These are phyloP conservation scores for Ordospora pajunii DNA, from an alignment of 371 early-diverging fungal species.

Conservation along the genomic window DNA sequence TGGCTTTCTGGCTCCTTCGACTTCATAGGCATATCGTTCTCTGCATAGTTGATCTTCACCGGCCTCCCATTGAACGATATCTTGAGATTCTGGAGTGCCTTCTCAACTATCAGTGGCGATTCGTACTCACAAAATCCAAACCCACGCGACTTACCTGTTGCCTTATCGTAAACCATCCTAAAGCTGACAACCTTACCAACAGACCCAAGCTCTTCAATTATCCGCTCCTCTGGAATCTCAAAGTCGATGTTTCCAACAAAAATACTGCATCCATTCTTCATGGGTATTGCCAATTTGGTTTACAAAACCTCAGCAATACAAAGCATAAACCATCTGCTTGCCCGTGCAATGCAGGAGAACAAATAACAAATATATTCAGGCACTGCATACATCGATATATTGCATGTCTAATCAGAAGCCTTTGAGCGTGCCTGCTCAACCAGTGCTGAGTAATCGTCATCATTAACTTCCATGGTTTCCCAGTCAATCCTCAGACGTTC, in stretches of 20 bases:
- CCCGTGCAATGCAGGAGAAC: background rate
- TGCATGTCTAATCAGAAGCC: background rate
- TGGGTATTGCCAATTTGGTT: constrained; percentile 27
- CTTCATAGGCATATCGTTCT: constrained; percentile 56
- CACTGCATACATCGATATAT: too few relatives aligned
- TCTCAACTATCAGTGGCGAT: constrained; percentile 60
- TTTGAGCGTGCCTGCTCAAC: constrained; percentile 1
- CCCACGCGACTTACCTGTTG: constrained; percentile 62
- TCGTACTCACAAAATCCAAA: constrained; percentile 63
- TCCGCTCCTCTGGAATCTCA: constrained; percentile 58
- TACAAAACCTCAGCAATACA: background rate
- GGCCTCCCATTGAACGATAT: constrained; percentile 60
- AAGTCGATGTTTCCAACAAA: constrained; percentile 63
- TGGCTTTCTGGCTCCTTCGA: constrained; percentile 7
- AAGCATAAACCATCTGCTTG: background rate
- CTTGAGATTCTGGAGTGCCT: constrained; percentile 60
- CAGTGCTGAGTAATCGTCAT: constrained; percentile 22
- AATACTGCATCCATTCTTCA: constrained; percentile 60
- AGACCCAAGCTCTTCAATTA: constrained; percentile 60
- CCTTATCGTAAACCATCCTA: constrained; percentile 58
- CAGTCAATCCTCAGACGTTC: constrained; percentile 36
- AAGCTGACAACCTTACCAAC: constrained; percentile 61
- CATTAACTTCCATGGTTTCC: background rate
- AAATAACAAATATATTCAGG: background rate
- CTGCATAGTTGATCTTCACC: constrained; percentile 62